phyloP scores from a whole-genome alignment of 768 basidiomycete genomes.

The Heimioporus sp. region DNA sequence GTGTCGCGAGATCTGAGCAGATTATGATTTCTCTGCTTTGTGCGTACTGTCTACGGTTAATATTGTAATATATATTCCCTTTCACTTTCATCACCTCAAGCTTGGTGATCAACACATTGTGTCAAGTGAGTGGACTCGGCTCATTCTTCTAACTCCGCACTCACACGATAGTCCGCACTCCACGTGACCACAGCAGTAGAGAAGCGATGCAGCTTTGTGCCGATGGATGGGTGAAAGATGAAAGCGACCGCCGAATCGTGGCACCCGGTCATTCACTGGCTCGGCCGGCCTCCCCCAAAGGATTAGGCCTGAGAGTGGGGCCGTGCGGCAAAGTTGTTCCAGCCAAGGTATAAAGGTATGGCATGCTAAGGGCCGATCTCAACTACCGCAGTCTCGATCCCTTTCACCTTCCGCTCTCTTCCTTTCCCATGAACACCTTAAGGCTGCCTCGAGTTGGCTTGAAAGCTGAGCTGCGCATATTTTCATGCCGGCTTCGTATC shows the following conservation, averaged over 20 bases:
- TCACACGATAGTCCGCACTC: background rate
- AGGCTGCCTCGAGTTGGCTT: constrained; percentile 6
- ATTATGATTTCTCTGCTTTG: constrained; percentile 33
- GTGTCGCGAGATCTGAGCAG: constrained; percentile 50
- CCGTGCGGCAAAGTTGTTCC: background rate
- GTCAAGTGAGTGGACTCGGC: too few species aligned
- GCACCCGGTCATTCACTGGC: constrained; percentile 1
- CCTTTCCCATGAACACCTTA: constrained; percentile 1
- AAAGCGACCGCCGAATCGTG: constrained; percentile 1
- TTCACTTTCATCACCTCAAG: background rate
- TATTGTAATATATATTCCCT: constrained; percentile 9
- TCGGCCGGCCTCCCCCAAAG: background rate
- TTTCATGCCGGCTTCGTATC: background rate
- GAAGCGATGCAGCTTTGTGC: background rate
- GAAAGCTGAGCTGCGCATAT: constrained; percentile 4
- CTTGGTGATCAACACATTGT: background rate
- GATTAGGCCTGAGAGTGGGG: background rate
- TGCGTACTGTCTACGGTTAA: background rate
- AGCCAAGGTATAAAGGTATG: constrained; percentile 12
- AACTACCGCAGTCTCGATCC: background rate
- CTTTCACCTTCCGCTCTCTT: background rate
- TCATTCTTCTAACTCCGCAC: background rate
- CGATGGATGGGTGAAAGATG: constrained; percentile 11
- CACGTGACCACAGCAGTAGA: too few species aligned
- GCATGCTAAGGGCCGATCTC: background rate